phyloP scores from a whole-genome alignment of 108 stramenopile species.

The Fistulifera solaris region DNA sequence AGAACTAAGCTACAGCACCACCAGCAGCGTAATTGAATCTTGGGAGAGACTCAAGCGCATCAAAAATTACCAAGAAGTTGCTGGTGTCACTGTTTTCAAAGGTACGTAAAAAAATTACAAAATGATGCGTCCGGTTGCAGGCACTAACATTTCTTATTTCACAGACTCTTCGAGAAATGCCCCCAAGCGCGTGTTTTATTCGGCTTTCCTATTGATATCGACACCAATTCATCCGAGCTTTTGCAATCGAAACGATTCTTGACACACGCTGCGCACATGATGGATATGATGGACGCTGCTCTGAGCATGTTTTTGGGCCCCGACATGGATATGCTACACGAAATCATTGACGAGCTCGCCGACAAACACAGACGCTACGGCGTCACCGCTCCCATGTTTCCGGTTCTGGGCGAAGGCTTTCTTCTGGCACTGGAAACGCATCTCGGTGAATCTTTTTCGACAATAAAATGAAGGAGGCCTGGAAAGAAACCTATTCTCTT shows the following conservation, averaged over 20 bases:
- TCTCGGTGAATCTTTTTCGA: constrained; percentile 22
- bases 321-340: constrained; percentile 23
- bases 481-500: constrained; percentile 27
- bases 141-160: not conserved
- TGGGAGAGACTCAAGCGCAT: constrained; percentile 17
- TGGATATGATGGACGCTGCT: constrained; percentile 26
- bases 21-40: constrained; percentile 20
- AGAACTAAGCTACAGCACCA: constrained; percentile 17
- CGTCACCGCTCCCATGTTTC: constrained; percentile 25
- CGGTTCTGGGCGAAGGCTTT: constrained; percentile 23
- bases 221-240: constrained; percentile 12
- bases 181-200: constrained; percentile 21
- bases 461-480: constrained; percentile 17
- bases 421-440: constrained; percentile 14
- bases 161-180: constrained; percentile 9
- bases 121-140: too few species aligned
- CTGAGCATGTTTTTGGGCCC: constrained; percentile 33
- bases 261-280: constrained; percentile 20
- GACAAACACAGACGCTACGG: constrained; percentile 20
- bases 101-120: constrained; percentile 15
- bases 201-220: constrained; percentile 27
- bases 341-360: constrained; percentile 23
- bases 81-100: constrained; percentile 22
- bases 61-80: constrained; percentile 12
- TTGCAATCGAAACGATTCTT: constrained; percentile 18